phyloP scores from a whole-genome alignment of 768 basidiomycete species.

The Sistotremastrum suecicum region DNA sequence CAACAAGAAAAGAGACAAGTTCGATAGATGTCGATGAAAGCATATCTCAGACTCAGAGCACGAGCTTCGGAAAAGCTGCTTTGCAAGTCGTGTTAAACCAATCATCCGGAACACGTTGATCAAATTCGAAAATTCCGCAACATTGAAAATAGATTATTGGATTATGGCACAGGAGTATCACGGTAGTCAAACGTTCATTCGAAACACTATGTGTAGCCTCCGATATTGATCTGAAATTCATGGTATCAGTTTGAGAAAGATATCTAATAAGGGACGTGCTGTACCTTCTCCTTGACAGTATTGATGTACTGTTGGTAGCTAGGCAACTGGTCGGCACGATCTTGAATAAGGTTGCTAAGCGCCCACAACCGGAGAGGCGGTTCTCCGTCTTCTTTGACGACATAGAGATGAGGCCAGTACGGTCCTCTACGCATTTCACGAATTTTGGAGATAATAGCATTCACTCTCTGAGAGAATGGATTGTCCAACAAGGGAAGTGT shows the following conservation, averaged over 20 bases:
- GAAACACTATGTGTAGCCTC: no score
- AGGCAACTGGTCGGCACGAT: constrained; percentile 85
- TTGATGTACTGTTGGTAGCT: constrained; percentile 94
- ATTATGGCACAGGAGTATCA: no score
- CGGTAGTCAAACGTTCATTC: no score
- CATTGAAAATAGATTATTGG: no score
- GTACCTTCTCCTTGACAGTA: constrained; percentile 83
- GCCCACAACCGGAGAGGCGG: constrained; percentile 92
- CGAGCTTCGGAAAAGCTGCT: no score
- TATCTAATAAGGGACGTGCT: not conserved
- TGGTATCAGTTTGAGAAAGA: not conserved
- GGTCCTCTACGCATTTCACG: constrained; percentile 87
- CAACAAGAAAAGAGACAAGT: no score
- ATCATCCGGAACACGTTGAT: no score
- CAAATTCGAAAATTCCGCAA: no score
- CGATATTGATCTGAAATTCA: no score
- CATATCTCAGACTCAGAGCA: no score
- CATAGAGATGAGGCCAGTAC: constrained; percentile 87
- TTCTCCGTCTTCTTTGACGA: constrained; percentile 98
- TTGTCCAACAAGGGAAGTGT: constrained; percentile 89
- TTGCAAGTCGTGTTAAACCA: no score
- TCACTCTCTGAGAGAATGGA: constrained; percentile 89
- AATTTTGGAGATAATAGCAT: constrained; percentile 86
- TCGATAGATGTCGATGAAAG: no score
- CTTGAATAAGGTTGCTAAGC: constrained; percentile 85